Percentiles rank a stretch among this genome's conserved stretches.
Evolutionary conservation across 1,284 basidiomycete genomes (phyloP).

Genomic region (Ganoderma boninense): DNA sequence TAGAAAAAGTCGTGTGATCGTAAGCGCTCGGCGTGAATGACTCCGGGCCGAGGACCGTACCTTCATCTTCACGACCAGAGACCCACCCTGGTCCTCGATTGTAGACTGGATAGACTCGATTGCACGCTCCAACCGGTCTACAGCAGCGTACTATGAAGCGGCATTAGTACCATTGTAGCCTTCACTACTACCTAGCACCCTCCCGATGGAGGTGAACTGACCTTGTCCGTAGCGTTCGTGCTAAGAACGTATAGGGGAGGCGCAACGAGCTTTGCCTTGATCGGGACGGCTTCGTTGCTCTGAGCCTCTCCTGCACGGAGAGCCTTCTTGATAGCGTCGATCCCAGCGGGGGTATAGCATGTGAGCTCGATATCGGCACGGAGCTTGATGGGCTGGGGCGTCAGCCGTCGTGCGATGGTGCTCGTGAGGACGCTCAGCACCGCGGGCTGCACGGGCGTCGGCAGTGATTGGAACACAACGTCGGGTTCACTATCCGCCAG

Average conservation of each 20-base stretch:
- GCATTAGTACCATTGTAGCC: not conserved
- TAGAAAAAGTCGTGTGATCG: conserved; percentile 41
- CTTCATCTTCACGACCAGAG: conserved; percentile 96
- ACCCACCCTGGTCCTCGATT: conserved; percentile 88
- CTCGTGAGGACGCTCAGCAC: conserved; percentile 77
- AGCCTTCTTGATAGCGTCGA: conserved; percentile 96
- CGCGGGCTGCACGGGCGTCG: conserved; percentile 64
- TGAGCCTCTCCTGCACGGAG: conserved; percentile 89
- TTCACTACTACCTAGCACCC: conserved; percentile 5
- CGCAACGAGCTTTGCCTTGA: conserved; percentile 97
- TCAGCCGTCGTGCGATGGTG: conserved; percentile 95
- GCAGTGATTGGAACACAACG: conserved; percentile 81
- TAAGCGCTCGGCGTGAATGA: not conserved
- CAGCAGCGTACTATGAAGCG: conserved; percentile 75
- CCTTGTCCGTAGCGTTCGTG: conserved; percentile 97
- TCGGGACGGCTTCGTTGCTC: conserved; percentile 91
- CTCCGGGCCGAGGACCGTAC: conserved; percentile 49
- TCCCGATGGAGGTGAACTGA: conserved; percentile 36
- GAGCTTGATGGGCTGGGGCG: conserved; percentile 98
- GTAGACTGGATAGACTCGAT: conserved; percentile 89
- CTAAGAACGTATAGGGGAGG: conserved; percentile 97
- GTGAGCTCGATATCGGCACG: conserved; percentile 98
- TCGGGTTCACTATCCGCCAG: conserved; percentile 81
- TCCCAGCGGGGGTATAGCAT: conserved; percentile 97
- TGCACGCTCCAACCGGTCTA: conserved; percentile 92